Evolutionary conservation across 306 rosid species (phyloP).

Genomic region (Casuarina glauca): DNA sequence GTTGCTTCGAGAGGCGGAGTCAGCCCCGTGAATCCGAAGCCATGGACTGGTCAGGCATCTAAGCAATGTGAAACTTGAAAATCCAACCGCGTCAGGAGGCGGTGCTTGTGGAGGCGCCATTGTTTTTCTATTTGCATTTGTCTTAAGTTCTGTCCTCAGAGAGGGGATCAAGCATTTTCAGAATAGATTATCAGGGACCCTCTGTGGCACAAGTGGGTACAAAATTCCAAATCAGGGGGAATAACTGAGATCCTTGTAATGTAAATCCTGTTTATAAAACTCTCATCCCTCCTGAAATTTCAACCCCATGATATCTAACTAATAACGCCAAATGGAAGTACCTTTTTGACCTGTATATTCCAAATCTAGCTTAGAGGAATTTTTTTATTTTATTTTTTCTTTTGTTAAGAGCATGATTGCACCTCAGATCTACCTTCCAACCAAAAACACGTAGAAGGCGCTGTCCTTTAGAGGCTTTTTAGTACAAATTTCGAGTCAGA

Average conservation of each 20-base stretch:
- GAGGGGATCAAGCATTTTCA: background rate
- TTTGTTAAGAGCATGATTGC: background rate
- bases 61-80: background rate
- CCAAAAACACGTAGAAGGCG: background rate
- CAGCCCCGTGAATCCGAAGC: constrained; percentile 33
- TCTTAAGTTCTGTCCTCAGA: constrained; percentile 23
- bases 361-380: background rate
- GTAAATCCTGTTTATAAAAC: background rate
- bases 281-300: background rate
- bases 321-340: background rate
- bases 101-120: constrained; percentile 1
- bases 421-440: background rate
- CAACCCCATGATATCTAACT: background rate
- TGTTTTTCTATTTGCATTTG: constrained; percentile 12
- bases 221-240: constrained; percentile 3
- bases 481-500: background rate
- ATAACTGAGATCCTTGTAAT: constrained; percentile 7
- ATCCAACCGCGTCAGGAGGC: constrained; percentile 1
- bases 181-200: background rate
- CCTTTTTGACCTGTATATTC: background rate
- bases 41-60: background rate
- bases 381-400: no score
- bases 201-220: background rate
- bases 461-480: background rate
- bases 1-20: constrained; percentile 29